Evolutionary conservation across 306 rosid genomes (phyloP), one percentile per base, ranked within the genome.

Genomic region (Begonia peltatifolia): DNA sequence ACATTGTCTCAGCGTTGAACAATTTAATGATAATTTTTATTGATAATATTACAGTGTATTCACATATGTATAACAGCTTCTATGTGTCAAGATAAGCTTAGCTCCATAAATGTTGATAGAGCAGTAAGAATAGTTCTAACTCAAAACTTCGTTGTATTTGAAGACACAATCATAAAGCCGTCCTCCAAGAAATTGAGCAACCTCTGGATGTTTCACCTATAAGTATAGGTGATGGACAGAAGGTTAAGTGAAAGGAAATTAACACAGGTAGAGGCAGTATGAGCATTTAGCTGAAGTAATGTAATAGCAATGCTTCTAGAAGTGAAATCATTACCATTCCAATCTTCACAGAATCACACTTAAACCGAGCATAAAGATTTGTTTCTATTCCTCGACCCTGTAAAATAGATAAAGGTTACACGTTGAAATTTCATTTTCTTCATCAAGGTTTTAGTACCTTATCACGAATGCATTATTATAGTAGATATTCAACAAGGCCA

Each of bases 341-440:
- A 60, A 90, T 86, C 75, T 90, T 90, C 38, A 86, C 82, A 46
- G 94, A 90, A 69, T 90, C 99, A 48, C 95, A 86, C 72, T 71
- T 83, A 14, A 90, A 90, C 55, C 77, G 95, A 20, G 99, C 99
- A 63, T 86, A 81, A 53, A 90, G 93, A 73, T 90, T 90, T 50
- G 95, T 83, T 74, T 86, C 95, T 55, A 90, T 86, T 46, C 84
- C 95, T 42, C 99, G 99, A n/a, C 99, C 99, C 99, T 90, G 82
- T 57, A 60, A 62, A 70, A 51, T 50, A 42, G 62, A 46, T 46
- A 25, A 42, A 56, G 22, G 53, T 58, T 20, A 25, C 23, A 57
- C 59, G 6, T 15, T 14, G 46, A 42, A 42, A 60, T 5, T 18
- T 1, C 38, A 30, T 5, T 30, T 30, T 30, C 38, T 30, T 30